Evolutionary conservation across 805 yeast species (phyloP), one percentile per base, ranked within the genome.

Genomic region (Priceomyces fermenticarens): DNA sequence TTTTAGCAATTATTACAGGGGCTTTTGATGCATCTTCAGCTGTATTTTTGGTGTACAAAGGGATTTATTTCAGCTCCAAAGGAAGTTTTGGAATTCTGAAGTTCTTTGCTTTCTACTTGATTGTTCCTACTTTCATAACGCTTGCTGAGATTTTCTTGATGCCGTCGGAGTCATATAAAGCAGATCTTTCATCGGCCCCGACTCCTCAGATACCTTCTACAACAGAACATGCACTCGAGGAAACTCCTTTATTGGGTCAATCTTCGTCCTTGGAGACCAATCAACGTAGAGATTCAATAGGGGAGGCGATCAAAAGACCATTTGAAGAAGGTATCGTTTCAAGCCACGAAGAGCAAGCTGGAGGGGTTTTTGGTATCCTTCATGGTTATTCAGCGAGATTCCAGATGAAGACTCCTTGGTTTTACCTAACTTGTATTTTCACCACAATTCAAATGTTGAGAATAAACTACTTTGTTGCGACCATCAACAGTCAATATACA

Each of bases 21-120:
- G 81, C 83, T 0, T 77, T 77, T 45, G 83, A 77, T 57, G 75
- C 82, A 8, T 75, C 81, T 2, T 72, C 78, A 7, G 81, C 81
- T 1, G 70, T 77, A 12, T 77, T 77, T 51, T 61, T 77, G 52
- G 35, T 75, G 35, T 77, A 76, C 60, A 69, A 69, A 39, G 49
- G 69, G 14, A 42, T 69, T 26, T 77, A 72, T 57, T 48, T 53
- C 34, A 51, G 45, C 11, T 49, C 67, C 11, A 48, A 59, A 3
- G 59, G 57, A 0, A 36, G 57, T 1, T 74, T 77, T 55, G 60
- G 66, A 6, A 48, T 77, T 40, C 62, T 55, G 39, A 59, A 59
- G 35, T 77, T 77, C 45, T 77, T 72, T 61, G 67, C 65, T 54
- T 13, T 73, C 23, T 77, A 76, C 49, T 58, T 77, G 40, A 14